Base-by-base conservation (phyloP, 805 yeast species). In the Kurtzmaniella cleridarum region DNA sequence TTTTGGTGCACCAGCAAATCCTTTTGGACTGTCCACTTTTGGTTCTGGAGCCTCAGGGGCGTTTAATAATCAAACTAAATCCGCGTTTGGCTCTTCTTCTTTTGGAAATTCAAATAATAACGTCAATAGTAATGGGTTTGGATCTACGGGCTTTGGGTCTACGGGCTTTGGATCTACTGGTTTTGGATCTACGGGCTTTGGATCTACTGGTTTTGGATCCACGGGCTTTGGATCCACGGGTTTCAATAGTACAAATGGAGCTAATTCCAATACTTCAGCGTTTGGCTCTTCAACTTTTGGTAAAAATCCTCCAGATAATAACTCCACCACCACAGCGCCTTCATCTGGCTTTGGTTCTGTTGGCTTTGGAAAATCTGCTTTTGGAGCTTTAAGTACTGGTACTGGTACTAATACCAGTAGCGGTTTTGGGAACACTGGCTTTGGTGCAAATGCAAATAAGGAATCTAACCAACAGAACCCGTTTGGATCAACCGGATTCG, bases 181-280 rank as follows among this genome's bases (percentile, higher is more conserved):
- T n/a, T 43, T 45, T 32, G 52, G 48, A 18, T 39, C 53, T 27
- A 40, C 53, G 24, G 38, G 45, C 27, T 36, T 44, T 32, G 43
- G 49, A 17, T 11, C 37, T 7, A 30, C 39, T 7, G 42, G 41
- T 15, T 30, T 32, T 23, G 38, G 38, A n/a, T 12, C 43, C 26
- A 14, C n/a, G 27, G 5, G n/a, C n/a, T n/a, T n/a, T n/a, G n/a
- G n/a, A n/a, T n/a, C n/a, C n/a, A n/a, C n/a, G n/a, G n/a, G n/a
- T n/a, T n/a, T 23, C 31, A 27, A 32, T 32, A 41, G 30, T 38
- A 34, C 36, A 40, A 34, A 8, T 20, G 24, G 24, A 20, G 24
- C 24, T 20, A 39, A 36, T 10, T 32, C 32, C 3, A 35, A 40
- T 13, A 18, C 30, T 32, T 32, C 43, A 4, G 44, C 43, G 10